Conservation (phyloP, 495 filamentous ascomycete genomes). For the Symbiotaphrina buchneri region DNA sequence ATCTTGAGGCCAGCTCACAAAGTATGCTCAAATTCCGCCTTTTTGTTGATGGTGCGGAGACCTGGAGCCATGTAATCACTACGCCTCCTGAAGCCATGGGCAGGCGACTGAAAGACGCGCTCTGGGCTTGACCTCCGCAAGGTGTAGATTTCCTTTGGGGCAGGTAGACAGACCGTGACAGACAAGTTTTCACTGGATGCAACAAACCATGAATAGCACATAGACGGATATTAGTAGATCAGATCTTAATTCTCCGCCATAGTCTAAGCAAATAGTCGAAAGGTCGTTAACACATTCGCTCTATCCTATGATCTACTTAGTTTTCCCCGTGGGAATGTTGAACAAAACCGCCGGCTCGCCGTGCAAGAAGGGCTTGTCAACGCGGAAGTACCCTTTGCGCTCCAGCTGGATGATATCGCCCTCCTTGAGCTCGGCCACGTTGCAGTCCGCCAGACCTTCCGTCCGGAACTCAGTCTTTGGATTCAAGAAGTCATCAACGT, state of each 20-base stretch:
- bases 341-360: slow-evolving; percentile 52
- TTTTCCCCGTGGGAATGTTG: slow-evolving; percentile 55
- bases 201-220: too few species aligned
- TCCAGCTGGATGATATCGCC: slow-evolving; percentile 89
- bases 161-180: too few species aligned
- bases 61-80: slow-evolving; percentile 44
- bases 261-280: too few species aligned
- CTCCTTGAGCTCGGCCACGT: slow-evolving; percentile 48
- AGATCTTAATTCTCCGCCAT: too few species aligned
- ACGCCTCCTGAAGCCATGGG: slow-evolving; percentile 23
- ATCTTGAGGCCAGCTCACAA: slow-evolving; percentile 11
- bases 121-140: slow-evolving; percentile 1
- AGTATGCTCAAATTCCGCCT: slow-evolving; percentile 56
- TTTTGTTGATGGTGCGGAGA: slow-evolving; percentile 56
- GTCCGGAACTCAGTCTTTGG: slow-evolving; percentile 53
- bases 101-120: slow-evolving; percentile 1
- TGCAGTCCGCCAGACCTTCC: slow-evolving; percentile 56
- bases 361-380: slow-evolving; percentile 36
- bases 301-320: slow-evolving; percentile 1
- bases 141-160: background rate
- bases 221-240: too few species aligned
- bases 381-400: slow-evolving; percentile 72
- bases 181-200: too few species aligned
- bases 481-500: slow-evolving; percentile 60
- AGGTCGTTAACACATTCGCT: too few species aligned